phyloP scores from a whole-genome alignment of 495 filamentous ascomycete genomes.

The Penicillium silybi region DNA sequence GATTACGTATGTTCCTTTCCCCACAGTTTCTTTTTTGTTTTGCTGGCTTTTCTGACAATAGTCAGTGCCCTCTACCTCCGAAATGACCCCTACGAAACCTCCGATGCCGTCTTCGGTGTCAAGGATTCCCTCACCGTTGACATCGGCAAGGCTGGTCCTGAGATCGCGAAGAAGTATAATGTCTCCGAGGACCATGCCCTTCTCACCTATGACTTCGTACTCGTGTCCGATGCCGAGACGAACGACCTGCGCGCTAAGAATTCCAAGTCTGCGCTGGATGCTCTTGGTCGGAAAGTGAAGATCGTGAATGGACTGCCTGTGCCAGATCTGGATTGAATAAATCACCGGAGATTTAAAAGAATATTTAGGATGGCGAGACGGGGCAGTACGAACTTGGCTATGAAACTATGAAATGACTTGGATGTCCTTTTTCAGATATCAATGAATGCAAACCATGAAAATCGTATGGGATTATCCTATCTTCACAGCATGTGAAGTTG shows the following conservation, averaged over 20 bases:
- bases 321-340: slow-evolving; percentile 61
- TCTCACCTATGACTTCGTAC: slow-evolving; percentile 70
- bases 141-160: slow-evolving; percentile 58
- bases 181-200: slow-evolving; percentile 51
- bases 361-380: background rate
- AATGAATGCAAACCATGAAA: background rate
- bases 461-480: background rate
- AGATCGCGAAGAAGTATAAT: slow-evolving; percentile 54
- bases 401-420: background rate
- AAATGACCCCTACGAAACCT: slow-evolving; percentile 83
- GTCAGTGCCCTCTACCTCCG: slow-evolving; percentile 73
- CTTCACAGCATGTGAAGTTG: background rate
- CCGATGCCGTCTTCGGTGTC: slow-evolving; percentile 90
- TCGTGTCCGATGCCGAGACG: slow-evolving; percentile 68
- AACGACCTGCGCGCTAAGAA: slow-evolving; percentile 63
- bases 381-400: background rate
- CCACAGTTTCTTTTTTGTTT: background rate
- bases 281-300: slow-evolving; percentile 69
- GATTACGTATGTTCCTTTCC: slow-evolving; percentile 62
- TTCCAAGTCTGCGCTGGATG: slow-evolving; percentile 66
- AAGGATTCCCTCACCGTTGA: slow-evolving; percentile 80
- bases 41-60: slow-evolving; percentile 7
- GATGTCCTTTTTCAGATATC: background rate
- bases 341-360: background rate
- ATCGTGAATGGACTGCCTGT: slow-evolving; percentile 80